These are phyloP conservation scores for Plasmodium gaboni DNA, from an alignment of 169 alveolate species.

Conservation along the genomic window DNA sequence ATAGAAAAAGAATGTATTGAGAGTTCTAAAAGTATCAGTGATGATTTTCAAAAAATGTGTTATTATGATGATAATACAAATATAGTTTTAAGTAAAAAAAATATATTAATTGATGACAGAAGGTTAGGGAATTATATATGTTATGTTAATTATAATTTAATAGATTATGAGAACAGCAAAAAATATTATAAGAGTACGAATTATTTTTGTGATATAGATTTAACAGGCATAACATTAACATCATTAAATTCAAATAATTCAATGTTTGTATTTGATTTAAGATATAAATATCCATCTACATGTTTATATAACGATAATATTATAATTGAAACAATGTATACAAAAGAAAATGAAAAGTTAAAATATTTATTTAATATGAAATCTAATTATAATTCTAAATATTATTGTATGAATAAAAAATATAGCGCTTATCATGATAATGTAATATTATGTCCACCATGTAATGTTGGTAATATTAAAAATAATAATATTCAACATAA, in stretches of 20 bases:
- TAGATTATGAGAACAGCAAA: slow-evolving; percentile 63
- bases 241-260: slow-evolving; percentile 58
- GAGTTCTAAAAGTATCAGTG: slow-evolving; percentile 23
- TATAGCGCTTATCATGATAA: slow-evolving; percentile 64
- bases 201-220: slow-evolving; percentile 33
- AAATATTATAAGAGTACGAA: slow-evolving; percentile 59
- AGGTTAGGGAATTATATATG: slow-evolving; percentile 45
- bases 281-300: slow-evolving; percentile 68
- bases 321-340: slow-evolving; percentile 27
- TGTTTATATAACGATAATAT: slow-evolving; percentile 55
- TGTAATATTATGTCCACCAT: slow-evolving; percentile 32
- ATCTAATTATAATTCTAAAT: slow-evolving; percentile 33
- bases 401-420: slow-evolving; percentile 23
- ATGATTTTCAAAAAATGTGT: slow-evolving; percentile 52
- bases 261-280: slow-evolving; percentile 59
- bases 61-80: slow-evolving; percentile 55
- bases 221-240: slow-evolving; percentile 71
- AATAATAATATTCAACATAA: not conserved
- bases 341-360: slow-evolving; percentile 13
- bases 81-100: slow-evolving; percentile 50
- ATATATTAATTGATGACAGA: slow-evolving; percentile 67
- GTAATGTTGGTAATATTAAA: not conserved
- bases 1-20: slow-evolving; percentile 34
- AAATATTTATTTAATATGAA: slow-evolving; percentile 32
- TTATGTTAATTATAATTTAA: slow-evolving; percentile 55